Base-by-base conservation (phyloP, 352 stramenopile species). In the Pythium folliculosum region DNA sequence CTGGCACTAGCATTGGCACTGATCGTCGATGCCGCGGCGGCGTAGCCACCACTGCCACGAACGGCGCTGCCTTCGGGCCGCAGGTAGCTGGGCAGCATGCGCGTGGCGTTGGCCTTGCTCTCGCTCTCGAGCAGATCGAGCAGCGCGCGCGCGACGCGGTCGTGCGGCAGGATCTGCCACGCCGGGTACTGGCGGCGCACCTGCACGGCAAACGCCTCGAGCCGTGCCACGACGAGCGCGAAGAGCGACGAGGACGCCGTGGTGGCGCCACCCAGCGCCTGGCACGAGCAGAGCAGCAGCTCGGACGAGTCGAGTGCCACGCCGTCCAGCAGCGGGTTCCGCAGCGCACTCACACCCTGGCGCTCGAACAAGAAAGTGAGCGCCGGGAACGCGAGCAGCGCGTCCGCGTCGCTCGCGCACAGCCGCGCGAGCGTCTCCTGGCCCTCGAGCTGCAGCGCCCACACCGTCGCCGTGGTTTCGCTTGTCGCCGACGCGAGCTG, bases 291-390 rank as follows among this genome's bases (percentile, higher is more conserved):
- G 3, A 92, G 67, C 69, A 92, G 43, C 40, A 92, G 65, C 70
- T 92, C 84, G 21, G 78, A 89, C 25, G 81, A 80, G n/a, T 90
- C 81, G 13, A 92, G 67, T 1, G 84, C 72, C 7, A 92, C 72
- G 35, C 81, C 84, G 40, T 92, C 84, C 7, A 90, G 53, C 17
- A 92, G 72, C 30, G 84, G 84, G 45, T 92, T 92, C 16, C 84
- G 76, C 10, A 76, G 48, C 45, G 88, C 71, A 30, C 66, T 76
- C 9, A 80, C 77, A 13, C 78, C 70, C 19, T 78, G 74, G n/a
- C 72, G 61, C 27, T 89, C 77, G 35, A 89, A 81, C 38, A 80
- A 73, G 4, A 63, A 68, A 27, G 76, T 63, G 6, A 90, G 51
- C 5, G 67, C 54, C 3, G 77, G 63, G 7, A 64, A 86, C 30